Evolutionary conservation across 257 asterid species (phyloP).

Genomic region (Lavandula angustifolia): DNA sequence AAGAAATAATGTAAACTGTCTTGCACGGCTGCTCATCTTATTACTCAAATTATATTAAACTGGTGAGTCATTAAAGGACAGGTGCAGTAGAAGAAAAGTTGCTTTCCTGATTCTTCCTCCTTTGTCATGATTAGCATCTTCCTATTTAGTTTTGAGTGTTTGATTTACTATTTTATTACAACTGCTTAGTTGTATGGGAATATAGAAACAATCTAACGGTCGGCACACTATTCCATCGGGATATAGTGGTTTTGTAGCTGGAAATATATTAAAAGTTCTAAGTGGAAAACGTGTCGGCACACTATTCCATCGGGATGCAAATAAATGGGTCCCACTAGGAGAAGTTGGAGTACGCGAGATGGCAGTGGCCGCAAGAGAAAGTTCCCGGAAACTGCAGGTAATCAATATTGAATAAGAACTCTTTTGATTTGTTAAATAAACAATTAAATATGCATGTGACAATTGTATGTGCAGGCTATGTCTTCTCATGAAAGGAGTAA

Average conservation of each 20-base stretch:
- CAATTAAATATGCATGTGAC: constrained; percentile 4
- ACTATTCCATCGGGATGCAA: constrained; percentile 71
- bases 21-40: constrained; percentile 9
- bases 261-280: constrained; percentile 54
- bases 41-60: too few species aligned
- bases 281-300: constrained; percentile 67
- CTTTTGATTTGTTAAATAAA: constrained; percentile 8
- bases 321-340: constrained; percentile 53
- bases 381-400: constrained; percentile 78
- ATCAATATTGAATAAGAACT: background rate
- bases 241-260: constrained; percentile 64
- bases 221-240: too few species aligned
- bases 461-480: constrained; percentile 49
- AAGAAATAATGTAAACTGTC: background rate
- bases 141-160: too few species aligned
- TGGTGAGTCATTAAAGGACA: too few species aligned
- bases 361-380: constrained; percentile 79
- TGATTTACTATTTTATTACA: too few species aligned
- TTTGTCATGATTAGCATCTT: too few species aligned
- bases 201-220: too few species aligned
- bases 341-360: constrained; percentile 63
- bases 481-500: constrained; percentile 70
- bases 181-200: too few species aligned
- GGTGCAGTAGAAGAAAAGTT: too few species aligned
- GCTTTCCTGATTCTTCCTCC: too few species aligned